These are phyloP conservation scores for Aspergillus taichungensis DNA, from an alignment of 495 filamentous ascomycete genomes.

Conservation along the genomic window DNA sequence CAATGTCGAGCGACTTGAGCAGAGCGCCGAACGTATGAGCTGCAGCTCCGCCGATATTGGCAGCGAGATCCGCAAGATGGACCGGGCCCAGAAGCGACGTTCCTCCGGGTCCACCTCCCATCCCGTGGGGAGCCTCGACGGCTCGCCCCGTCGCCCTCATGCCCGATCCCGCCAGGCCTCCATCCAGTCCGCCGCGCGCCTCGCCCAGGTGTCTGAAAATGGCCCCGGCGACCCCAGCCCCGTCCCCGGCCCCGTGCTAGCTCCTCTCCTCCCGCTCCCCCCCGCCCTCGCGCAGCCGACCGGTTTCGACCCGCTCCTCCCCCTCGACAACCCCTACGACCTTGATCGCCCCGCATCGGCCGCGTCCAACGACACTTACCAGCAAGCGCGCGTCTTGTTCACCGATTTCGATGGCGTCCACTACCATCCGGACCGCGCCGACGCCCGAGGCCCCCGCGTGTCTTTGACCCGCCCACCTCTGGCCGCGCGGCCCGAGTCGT, in stretches of 20 bases:
- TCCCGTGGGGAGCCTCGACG: conserved; percentile 44
- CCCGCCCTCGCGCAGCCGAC: conserved; percentile 15
- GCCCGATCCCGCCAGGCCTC: conserved; percentile 58
- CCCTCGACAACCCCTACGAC: conserved; percentile 15
- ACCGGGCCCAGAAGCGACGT: conserved; percentile 62
- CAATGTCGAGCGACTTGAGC: conserved; percentile 77
- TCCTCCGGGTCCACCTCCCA: conserved; percentile 42
- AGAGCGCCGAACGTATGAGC: conserved; percentile 72
- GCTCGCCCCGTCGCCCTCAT: conserved; percentile 5
- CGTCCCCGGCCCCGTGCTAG: conserved; percentile 25
- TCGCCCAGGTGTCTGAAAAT: conserved; percentile 42
- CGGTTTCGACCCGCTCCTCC: conserved; percentile 5
- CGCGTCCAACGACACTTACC: conserved; percentile 59
- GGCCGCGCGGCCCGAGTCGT: conserved; percentile 47
- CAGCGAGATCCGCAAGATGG: conserved; percentile 71
- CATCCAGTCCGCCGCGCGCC: conserved; percentile 45
- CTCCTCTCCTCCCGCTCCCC: conserved; percentile 19
- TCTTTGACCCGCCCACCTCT: conserved; percentile 33
- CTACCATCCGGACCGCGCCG: conserved; percentile 43
- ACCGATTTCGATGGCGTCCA: conserved; percentile 93
- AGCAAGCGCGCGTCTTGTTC: conserved; percentile 64
- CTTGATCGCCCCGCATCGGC: conserved; percentile 36
- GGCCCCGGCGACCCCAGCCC: conserved; percentile 34
- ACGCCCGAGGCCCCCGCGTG: conserved; percentile 23
- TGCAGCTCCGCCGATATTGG: conserved; percentile 69